A percentile compares a stretch with the other conserved stretches of the same genome.
These are phyloP conservation scores for Phytophthora agathidicida DNA, from an alignment of 352 stramenopile species.

Conservation along the genomic window DNA sequence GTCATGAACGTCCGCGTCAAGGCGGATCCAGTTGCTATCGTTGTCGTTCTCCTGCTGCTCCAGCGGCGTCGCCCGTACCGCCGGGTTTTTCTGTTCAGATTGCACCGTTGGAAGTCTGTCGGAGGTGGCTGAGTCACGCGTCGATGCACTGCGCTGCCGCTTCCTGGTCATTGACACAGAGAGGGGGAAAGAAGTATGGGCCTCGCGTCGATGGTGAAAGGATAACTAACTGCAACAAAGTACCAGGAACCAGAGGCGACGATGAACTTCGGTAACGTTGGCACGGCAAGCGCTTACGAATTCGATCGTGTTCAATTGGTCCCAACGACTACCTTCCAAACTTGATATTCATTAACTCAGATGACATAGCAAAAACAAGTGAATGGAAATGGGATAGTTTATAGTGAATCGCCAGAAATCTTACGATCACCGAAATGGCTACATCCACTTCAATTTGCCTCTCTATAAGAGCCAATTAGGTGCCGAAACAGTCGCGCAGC, in stretches of 20 bases:
- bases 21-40: not conserved
- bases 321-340: too few relatives aligned
- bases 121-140: not conserved
- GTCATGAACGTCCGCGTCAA: not conserved
- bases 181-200: not conserved
- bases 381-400: too few relatives aligned
- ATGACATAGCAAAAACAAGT: too few relatives aligned
- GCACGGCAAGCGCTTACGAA: slow-evolving; percentile 3
- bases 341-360: too few relatives aligned
- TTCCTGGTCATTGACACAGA: slow-evolving; percentile 21
- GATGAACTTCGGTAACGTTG: slow-evolving; percentile 12
- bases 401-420: too few relatives aligned
- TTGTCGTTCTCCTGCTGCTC: not conserved
- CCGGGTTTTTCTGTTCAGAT: not conserved
- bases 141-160: slow-evolving; percentile 9
- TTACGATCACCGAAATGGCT: slow-evolving; percentile 27
- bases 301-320: slow-evolving; percentile 30
- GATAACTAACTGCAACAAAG: too few relatives aligned
- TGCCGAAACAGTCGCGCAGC: slow-evolving; percentile 65
- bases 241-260: not conserved
- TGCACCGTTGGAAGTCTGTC: not conserved
- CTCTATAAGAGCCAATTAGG: too few relatives aligned
- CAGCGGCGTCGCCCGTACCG: not conserved
- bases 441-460: slow-evolving; percentile 8
- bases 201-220: too few relatives aligned